Percentiles rank a stretch among this genome's conserved stretches.
Evolutionary conservation across 2,329 filamentous ascomycete species (phyloP).

Genomic region (Neonectria sp.): DNA sequence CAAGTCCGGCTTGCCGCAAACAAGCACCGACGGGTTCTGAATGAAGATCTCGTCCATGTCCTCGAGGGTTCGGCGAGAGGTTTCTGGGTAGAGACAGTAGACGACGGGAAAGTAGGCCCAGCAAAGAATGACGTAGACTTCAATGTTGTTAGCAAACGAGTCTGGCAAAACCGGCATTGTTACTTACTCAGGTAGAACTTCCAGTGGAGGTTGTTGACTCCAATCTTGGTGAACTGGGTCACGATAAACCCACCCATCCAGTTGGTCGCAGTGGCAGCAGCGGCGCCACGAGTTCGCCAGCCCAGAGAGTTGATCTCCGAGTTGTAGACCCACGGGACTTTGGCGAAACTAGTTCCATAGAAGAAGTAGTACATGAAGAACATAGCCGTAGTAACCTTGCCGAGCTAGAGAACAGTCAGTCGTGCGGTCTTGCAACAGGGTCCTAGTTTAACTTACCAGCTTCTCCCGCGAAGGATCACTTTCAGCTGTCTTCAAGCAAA

Average conservation of each 20-base stretch:
- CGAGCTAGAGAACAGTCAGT: slow-evolving; percentile 46
- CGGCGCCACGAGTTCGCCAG: slow-evolving; percentile 59
- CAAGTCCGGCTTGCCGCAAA: slow-evolving; percentile 51
- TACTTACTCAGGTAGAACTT: slow-evolving; percentile 59
- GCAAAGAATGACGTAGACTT: slow-evolving; percentile 53
- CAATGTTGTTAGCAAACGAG: neutral
- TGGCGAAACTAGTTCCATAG: slow-evolving; percentile 57
- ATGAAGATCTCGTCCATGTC: slow-evolving; percentile 63
- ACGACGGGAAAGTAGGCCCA: slow-evolving; percentile 56
- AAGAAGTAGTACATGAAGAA: slow-evolving; percentile 61
- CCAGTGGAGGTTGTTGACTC: slow-evolving; percentile 58
- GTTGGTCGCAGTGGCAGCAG: slow-evolving; percentile 61
- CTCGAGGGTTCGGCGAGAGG: slow-evolving; percentile 61
- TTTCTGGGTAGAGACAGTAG: slow-evolving; percentile 67
- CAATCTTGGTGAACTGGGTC: slow-evolving; percentile 61
- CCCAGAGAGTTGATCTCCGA: slow-evolving; percentile 60
- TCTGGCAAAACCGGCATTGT: accelerated
- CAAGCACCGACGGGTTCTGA: slow-evolving; percentile 49
- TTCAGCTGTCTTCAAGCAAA: slow-evolving; percentile 51
- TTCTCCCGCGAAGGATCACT: slow-evolving; percentile 48
- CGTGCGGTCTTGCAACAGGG: accelerated
- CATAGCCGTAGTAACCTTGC: slow-evolving; percentile 58
- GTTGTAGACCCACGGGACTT: slow-evolving; percentile 59
- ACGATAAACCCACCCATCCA: slow-evolving; percentile 61
- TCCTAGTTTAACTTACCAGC: slow-evolving; percentile 34